Evolutionary conservation across 495 filamentous ascomycete genomes (phyloP).

Genomic region (Aspergillus asperescens): DNA sequence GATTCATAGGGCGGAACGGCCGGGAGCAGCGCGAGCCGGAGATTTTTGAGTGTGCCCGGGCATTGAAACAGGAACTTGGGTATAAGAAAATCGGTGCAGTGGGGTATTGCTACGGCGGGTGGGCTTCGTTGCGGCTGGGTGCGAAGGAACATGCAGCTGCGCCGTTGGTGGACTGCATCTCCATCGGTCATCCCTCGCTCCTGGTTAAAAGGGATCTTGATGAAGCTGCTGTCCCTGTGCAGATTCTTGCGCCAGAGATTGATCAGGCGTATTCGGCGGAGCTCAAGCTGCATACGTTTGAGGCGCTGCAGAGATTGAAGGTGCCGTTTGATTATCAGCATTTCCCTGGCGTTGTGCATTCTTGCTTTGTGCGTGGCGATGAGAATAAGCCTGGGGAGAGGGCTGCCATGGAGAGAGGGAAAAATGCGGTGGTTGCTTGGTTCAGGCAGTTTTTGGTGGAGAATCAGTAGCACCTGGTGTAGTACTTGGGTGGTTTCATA

Average conservation of each 20-base stretch:
- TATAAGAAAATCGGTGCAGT: conserved; percentile 48
- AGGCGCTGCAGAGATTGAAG: conserved; percentile 20
- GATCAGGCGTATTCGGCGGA: conserved; percentile 46
- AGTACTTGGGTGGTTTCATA: too few species aligned
- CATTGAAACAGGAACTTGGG: conserved; percentile 28
- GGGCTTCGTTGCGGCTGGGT: conserved; percentile 50
- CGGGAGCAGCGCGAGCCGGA: conserved; percentile 48
- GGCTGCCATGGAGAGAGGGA: not conserved
- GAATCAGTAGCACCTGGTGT: too few species aligned
- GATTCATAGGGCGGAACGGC: conserved; percentile 32
- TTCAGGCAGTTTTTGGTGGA: not conserved
- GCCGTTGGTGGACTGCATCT: conserved; percentile 50
- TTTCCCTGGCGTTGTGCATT: conserved; percentile 52
- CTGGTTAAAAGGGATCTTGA: conserved; percentile 48
- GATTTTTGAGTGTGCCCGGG: conserved; percentile 45
- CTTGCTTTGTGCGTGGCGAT: conserved; percentile 44
- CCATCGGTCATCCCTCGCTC: conserved; percentile 49
- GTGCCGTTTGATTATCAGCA: conserved; percentile 54
- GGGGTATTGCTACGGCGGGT: conserved; percentile 59
- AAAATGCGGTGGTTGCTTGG: not conserved
- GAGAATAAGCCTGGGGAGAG: conserved; percentile 18
- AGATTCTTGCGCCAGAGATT: conserved; percentile 54
- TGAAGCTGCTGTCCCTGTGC: conserved; percentile 47
- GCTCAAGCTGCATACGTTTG: conserved; percentile 45
- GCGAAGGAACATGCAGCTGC: conserved; percentile 20